Percentiles rank a stretch among this genome's conserved stretches.
phyloP scores from a whole-genome alignment of 1,139 yeast species.

The Lodderomyces oxycetoniae region DNA sequence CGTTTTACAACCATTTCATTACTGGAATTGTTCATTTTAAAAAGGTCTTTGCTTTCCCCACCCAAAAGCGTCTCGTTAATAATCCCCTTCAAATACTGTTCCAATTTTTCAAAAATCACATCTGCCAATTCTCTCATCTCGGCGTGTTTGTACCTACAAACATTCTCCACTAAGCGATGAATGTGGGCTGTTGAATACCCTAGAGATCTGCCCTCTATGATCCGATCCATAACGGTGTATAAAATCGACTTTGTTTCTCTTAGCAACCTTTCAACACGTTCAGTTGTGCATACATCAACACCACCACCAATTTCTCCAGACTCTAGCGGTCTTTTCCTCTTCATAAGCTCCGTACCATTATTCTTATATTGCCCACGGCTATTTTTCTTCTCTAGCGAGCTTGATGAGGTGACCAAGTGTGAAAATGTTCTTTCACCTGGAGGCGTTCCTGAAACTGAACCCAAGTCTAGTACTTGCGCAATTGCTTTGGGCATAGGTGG shows the following conservation, averaged over 20 bases:
- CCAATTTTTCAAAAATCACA: conserved; percentile 14
- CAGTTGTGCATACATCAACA: not conserved
- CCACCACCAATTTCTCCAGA: not conserved
- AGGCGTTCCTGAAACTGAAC: not conserved
- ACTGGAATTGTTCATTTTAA: too few species aligned
- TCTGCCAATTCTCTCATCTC: conserved; percentile 30
- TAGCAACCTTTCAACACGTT: conserved; percentile 1
- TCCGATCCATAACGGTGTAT: conserved; percentile 15
- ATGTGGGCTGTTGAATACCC: conserved; percentile 25
- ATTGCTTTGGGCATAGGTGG: conserved; percentile 5
- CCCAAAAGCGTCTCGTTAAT: too few species aligned
- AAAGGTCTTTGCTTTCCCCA: too few species aligned
- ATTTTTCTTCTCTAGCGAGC: too few species aligned
- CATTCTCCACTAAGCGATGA: conserved; percentile 27
- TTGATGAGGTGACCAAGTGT: conserved; percentile 1
- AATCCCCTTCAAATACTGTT: too few species aligned
- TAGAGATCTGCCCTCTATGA: conserved; percentile 19
- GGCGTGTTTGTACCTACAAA: conserved; percentile 30
- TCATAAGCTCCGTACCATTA: not conserved
- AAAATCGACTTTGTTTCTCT: conserved; percentile 1
- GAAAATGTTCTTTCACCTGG: conserved; percentile 1
- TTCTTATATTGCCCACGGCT: too few species aligned
- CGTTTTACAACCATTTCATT: too few species aligned
- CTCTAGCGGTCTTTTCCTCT: not conserved
- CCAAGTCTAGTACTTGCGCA: conserved; percentile 5